Percentiles rank a stretch among this genome's conserved stretches.
phyloP scores from a whole-genome alignment of 352 stramenopile species.

The Phytophthora boehmeriae region DNA sequence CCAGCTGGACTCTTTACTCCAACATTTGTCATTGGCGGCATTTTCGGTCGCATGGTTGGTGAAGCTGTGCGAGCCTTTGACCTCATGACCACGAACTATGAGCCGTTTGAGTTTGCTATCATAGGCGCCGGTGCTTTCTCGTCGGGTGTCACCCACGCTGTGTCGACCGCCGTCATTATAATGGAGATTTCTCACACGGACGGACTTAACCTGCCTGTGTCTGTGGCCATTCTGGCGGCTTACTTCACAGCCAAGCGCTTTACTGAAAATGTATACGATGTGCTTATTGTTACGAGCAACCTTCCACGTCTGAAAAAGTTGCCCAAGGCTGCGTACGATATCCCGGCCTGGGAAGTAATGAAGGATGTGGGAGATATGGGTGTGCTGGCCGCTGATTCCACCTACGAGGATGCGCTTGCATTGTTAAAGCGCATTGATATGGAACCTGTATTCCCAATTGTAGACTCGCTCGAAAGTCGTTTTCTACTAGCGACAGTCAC shows the following conservation, averaged over 20 bases:
- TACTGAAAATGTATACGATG: constrained; percentile 92
- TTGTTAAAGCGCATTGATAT: constrained; percentile 52
- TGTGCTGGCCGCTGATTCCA: constrained; percentile 70
- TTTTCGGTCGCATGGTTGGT: constrained; percentile 81
- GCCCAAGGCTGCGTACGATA: constrained; percentile 84
- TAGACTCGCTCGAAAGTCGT: constrained; percentile 63
- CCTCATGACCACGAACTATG: constrained; percentile 66
- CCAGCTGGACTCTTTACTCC: constrained; percentile 83
- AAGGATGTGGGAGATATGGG: constrained; percentile 73
- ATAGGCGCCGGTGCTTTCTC: constrained; percentile 92
- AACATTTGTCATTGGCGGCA: constrained; percentile 86
- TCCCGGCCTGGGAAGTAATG: constrained; percentile 87
- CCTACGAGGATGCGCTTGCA: constrained; percentile 59
- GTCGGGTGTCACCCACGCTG: constrained; percentile 91
- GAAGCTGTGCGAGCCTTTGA: constrained; percentile 74
- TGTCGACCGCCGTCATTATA: constrained; percentile 93
- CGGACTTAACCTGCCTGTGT: constrained; percentile 86
- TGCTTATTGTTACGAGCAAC: constrained; percentile 85
- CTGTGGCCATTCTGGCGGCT: constrained; percentile 86
- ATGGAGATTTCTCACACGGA: constrained; percentile 93
- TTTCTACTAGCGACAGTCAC: constrained; percentile 80
- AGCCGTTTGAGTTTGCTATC: constrained; percentile 93
- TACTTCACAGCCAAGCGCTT: constrained; percentile 92
- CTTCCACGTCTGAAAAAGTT: constrained; percentile 81
- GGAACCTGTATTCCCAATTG: constrained; percentile 78